Base-by-base conservation (phyloP, 176 grass and related monocot genomes). In the Triticum turgidum region DNA sequence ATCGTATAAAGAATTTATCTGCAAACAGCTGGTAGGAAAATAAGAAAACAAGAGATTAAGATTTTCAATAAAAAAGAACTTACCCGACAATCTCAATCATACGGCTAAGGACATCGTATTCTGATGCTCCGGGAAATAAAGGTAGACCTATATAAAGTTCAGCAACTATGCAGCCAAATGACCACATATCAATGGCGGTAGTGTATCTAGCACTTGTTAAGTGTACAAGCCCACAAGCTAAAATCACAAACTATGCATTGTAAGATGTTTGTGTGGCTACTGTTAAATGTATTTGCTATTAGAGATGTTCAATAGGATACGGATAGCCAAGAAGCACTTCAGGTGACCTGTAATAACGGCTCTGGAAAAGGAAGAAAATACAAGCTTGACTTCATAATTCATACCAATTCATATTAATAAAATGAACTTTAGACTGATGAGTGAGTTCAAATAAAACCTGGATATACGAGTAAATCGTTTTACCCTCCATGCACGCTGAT, bases 311-410 rank as follows among this genome's bases (percentile, higher is more conserved):
- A 44, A 84, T 52, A 98, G 94, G 97, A 98, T 99, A 99, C 94
- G 94, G 97, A 78, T 96, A 97, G 86, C 97, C 97, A 74, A 99
- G 94, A 88, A 99, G 94, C 80, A 99, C 94, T 91, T 99, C 94
- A 6, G 94, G 94, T 65, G 97, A 97, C 83, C 97, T 91, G 87
- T 99, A 99, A 91, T 99, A 94, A 71, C 94, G 97, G 89, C 97
- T 99, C 97, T 99, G 94, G 69, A 90, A 93, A 76, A 76, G 69
- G 78, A 87, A 87, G 25, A 44, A 76, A 17, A 58, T 84, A 86
- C 21, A 90, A 94, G 42, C 56, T 69, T 75, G 62, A 87, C 14
- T 86, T 82, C 2, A 81, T 79, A 86, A 22, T 88, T 82, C 3
- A 81, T 83, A 86, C 79, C 6, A 71, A 83, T 7, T 86, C 77